A percentile compares a stretch with the other conserved stretches of the same genome.
phyloP scores from a whole-genome alignment of 345 rosid species.

The Rhodamnia rubescens region DNA sequence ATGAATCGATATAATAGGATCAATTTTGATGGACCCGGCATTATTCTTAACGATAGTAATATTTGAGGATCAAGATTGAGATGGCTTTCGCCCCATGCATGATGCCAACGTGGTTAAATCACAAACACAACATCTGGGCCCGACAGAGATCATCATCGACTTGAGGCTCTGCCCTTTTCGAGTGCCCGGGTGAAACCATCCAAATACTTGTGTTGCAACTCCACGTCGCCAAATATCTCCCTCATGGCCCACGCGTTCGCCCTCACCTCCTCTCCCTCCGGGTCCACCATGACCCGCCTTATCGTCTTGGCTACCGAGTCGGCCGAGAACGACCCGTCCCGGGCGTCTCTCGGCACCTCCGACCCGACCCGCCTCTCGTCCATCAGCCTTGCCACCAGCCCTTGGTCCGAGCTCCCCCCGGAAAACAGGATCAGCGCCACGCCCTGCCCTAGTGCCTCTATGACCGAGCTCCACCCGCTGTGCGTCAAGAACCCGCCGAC shows the following conservation, averaged over 20 bases:
- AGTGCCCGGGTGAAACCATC: not conserved
- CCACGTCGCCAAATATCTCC: not conserved
- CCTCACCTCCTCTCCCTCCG: not conserved
- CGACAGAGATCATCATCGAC: not conserved
- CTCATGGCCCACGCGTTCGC: slow-evolving; percentile 8
- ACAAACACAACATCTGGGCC: not conserved
- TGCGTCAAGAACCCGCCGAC: slow-evolving; percentile 22
- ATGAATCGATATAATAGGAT: not conserved
- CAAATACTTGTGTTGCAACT: not conserved
- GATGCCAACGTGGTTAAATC: not conserved
- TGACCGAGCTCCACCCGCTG: slow-evolving; percentile 10
- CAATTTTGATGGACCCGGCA: not conserved
- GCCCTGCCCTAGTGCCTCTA: slow-evolving; percentile 8
- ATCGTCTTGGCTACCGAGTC: slow-evolving; percentile 7
- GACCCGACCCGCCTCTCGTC: slow-evolving; percentile 2
- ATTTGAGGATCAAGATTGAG: not conserved
- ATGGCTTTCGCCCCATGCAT: not conserved
- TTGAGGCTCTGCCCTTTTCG: not conserved
- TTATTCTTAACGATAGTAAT: no score
- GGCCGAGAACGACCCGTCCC: slow-evolving; percentile 8
- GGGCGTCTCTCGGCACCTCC: slow-evolving; percentile 3
- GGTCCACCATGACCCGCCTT: slow-evolving; percentile 3
- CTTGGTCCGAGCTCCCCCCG: slow-evolving; percentile 2
- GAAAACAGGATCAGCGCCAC: slow-evolving; percentile 7
- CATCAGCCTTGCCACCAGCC: slow-evolving; percentile 5